Evolutionary conservation across 2,329 filamentous ascomycete species (phyloP).

Genomic region (Emergomyces africanus): DNA sequence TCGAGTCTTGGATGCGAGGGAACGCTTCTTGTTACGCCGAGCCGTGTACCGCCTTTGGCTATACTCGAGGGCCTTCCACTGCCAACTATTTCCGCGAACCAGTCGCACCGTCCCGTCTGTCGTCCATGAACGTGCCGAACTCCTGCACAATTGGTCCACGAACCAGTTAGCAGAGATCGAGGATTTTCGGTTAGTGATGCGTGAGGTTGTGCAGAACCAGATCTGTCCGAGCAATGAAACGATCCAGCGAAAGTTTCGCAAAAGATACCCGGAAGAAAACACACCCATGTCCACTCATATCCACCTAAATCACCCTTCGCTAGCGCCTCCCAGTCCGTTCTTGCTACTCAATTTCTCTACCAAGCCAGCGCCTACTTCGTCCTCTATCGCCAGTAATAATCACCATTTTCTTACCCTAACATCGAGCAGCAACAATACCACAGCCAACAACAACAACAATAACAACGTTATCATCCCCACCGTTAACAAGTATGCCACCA

Average conservation of each 20-base stretch:
- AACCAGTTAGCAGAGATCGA: conserved; percentile 46
- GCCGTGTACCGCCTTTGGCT: conserved; percentile 51
- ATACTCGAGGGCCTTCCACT: conserved; percentile 47
- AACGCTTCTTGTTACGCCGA: conserved; percentile 41
- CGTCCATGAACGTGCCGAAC: conserved; percentile 39
- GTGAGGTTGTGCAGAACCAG: conserved; percentile 43
- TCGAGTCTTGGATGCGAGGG: conserved; percentile 37
- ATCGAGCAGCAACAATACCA: conserved; percentile 5
- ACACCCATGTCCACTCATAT: conserved; percentile 39
- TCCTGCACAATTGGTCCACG: conserved; percentile 48
- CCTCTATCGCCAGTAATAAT: not conserved
- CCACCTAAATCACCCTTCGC: conserved; percentile 37
- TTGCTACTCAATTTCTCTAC: not conserved
- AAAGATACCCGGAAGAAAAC: conserved; percentile 39
- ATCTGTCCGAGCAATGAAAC: conserved; percentile 51
- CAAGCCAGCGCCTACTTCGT: not conserved
- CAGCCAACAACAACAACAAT: not conserved
- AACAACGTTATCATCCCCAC: not conserved
- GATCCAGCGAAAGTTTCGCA: conserved; percentile 46
- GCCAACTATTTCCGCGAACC: conserved; percentile 37
- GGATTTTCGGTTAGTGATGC: conserved; percentile 43
- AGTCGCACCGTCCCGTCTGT: conserved; percentile 35
- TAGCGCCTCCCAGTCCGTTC: conserved; percentile 18
- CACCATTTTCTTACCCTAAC: not conserved
- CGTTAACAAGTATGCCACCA: conserved; percentile 30